Evolutionary conservation across 2,329 filamentous ascomycete species (phyloP).

Genomic region (Pestalotiopsis fici): DNA sequence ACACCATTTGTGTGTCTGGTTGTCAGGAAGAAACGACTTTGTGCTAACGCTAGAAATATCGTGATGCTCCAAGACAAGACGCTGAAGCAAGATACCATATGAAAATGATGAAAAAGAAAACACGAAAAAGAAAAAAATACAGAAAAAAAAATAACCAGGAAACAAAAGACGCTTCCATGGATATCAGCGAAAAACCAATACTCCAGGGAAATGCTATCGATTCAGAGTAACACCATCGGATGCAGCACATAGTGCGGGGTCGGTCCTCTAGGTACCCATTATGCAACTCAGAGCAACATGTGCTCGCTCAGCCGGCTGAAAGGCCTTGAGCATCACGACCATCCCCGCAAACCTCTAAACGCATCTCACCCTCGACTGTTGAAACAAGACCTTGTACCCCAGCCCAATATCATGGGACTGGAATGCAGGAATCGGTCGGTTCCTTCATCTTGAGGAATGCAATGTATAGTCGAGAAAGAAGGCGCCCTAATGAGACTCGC

Average conservation of each 20-base stretch:
- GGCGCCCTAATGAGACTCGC: neutral
- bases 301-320: neutral
- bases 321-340: slow-evolving; percentile 2
- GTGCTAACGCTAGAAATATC: slow-evolving; percentile 7
- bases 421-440: no score
- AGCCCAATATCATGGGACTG: no score
- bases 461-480: slow-evolving; percentile 5
- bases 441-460: neutral
- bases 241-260: neutral
- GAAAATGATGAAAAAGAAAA: neutral
- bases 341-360: neutral
- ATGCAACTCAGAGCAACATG: neutral
- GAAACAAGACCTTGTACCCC: no score
- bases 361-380: no score
- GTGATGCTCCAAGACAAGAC: neutral
- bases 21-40: neutral
- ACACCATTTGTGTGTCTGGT: neutral
- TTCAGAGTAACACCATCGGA: neutral
- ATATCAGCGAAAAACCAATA: neutral
- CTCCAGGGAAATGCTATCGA: neutral
- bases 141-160: neutral
- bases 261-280: neutral
- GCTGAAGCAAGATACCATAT: neutral
- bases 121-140: neutral
- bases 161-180: neutral